Percentiles rank a stretch among this genome's conserved stretches.
phyloP scores from a whole-genome alignment of 306 rosid species.

The Rosa persica region DNA sequence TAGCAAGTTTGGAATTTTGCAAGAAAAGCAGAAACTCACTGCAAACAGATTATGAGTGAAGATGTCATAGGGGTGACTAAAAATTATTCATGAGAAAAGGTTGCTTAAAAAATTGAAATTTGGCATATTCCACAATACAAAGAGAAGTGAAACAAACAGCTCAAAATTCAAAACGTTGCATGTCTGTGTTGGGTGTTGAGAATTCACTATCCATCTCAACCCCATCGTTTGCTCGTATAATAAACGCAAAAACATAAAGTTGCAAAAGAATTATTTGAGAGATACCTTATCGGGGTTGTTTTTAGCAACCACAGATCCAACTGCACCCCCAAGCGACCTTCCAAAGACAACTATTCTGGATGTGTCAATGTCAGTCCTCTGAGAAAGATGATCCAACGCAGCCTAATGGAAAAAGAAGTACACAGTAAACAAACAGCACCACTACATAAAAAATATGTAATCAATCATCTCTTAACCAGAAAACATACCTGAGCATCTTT shows the following conservation, averaged over 20 bases:
- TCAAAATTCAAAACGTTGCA: not conserved
- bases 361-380: conserved; percentile 87
- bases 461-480: conserved; percentile 9
- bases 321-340: conserved; percentile 99
- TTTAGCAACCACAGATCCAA: conserved; percentile 83
- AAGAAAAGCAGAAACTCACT: conserved; percentile 4
- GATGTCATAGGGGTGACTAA: not conserved
- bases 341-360: conserved; percentile 92
- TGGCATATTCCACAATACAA: not conserved
- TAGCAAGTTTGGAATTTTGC: not conserved
- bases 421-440: conserved; percentile 9
- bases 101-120: not conserved
- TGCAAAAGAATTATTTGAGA: conserved; percentile 2
- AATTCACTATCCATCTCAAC: not conserved
- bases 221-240: not conserved
- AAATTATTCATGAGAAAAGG: not conserved
- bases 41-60: not conserved
- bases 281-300: conserved; percentile 94
- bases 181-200: not conserved
- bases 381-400: conserved; percentile 96
- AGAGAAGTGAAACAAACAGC: not conserved
- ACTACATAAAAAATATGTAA: not conserved
- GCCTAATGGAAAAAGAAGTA: conserved; percentile 49
- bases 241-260: not conserved
- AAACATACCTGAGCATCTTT: conserved; percentile 86